phyloP scores from a whole-genome alignment of 805 yeast species.

The Sungouiozyma intestinalis region DNA sequence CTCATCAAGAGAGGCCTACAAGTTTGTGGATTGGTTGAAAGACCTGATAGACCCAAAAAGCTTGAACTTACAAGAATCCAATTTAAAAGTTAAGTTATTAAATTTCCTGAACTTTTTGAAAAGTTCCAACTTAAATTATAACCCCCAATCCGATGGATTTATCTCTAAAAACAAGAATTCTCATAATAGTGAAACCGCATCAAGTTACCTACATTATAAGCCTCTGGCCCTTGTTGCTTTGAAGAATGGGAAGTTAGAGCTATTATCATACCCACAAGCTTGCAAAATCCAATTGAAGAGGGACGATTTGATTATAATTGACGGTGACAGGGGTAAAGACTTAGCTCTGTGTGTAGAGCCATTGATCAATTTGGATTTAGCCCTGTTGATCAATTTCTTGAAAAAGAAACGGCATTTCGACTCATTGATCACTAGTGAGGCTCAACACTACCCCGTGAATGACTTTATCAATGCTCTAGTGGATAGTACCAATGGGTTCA shows the following conservation, averaged over 20 bases:
- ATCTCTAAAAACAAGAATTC: slow-evolving; percentile 15
- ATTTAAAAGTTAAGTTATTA: slow-evolving; percentile 13
- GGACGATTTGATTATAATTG: slow-evolving; percentile 63
- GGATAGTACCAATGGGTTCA: slow-evolving; percentile 16
- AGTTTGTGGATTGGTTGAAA: slow-evolving; percentile 31
- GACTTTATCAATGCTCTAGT: slow-evolving; percentile 21
- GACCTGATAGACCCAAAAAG: slow-evolving; percentile 12
- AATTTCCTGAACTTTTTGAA: slow-evolving; percentile 33
- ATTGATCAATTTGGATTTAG: slow-evolving; percentile 48
- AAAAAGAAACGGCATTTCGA: slow-evolving; percentile 57
- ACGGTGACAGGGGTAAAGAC: slow-evolving; percentile 80
- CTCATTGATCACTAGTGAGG: slow-evolving; percentile 24
- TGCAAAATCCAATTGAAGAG: slow-evolving; percentile 49
- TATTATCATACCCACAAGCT: slow-evolving; percentile 55
- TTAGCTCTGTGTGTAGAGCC: slow-evolving; percentile 66
- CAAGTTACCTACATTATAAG: slow-evolving; percentile 26
- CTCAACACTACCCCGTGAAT: slow-evolving; percentile 24
- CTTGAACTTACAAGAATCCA: slow-evolving; percentile 4
- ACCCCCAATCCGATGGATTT: slow-evolving; percentile 29
- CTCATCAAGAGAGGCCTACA: slow-evolving; percentile 33
- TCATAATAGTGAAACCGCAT: slow-evolving; percentile 5
- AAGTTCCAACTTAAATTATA: slow-evolving; percentile 37
- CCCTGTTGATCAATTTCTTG: slow-evolving; percentile 60
- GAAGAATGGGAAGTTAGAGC: slow-evolving; percentile 59
- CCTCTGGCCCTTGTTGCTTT: slow-evolving; percentile 39